Evolutionary conservation across 2,329 filamentous ascomycete genomes (phyloP).

Genomic region (Penicillium sp.): DNA sequence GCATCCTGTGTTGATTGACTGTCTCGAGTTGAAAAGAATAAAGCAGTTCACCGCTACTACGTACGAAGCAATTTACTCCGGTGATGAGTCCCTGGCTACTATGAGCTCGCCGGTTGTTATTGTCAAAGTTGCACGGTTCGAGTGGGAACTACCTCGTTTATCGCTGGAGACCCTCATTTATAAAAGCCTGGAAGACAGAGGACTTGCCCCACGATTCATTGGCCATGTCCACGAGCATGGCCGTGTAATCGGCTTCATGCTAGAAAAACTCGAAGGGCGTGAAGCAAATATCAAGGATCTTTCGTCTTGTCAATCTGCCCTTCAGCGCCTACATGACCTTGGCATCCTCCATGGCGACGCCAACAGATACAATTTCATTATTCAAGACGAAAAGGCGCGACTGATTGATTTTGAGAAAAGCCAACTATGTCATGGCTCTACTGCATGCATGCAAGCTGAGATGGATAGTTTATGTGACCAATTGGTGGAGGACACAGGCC

Average conservation of each 20-base stretch:
- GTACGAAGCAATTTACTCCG: background rate
- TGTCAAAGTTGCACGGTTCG: background rate
- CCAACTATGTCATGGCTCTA: background rate
- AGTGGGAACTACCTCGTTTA: background rate
- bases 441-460: background rate
- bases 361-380: constrained; percentile 10
- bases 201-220: constrained; percentile 1
- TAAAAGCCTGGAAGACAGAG: background rate
- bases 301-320: background rate
- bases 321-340: constrained; percentile 4
- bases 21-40: background rate
- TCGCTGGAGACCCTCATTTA: background rate
- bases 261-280: constrained; percentile 4
- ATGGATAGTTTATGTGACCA: background rate
- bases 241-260: constrained; percentile 5
- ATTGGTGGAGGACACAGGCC: background rate
- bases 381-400: background rate
- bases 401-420: constrained; percentile 8
- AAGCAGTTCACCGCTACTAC: background rate
- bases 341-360: constrained; percentile 7
- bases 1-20: background rate
- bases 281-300: constrained; percentile 4
- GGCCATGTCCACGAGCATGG: constrained; percentile 8
- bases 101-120: background rate
- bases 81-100: background rate